These are phyloP conservation scores for Fusarium tricinctum DNA, from an alignment of 2,329 filamentous ascomycete genomes.

Conservation along the genomic window DNA sequence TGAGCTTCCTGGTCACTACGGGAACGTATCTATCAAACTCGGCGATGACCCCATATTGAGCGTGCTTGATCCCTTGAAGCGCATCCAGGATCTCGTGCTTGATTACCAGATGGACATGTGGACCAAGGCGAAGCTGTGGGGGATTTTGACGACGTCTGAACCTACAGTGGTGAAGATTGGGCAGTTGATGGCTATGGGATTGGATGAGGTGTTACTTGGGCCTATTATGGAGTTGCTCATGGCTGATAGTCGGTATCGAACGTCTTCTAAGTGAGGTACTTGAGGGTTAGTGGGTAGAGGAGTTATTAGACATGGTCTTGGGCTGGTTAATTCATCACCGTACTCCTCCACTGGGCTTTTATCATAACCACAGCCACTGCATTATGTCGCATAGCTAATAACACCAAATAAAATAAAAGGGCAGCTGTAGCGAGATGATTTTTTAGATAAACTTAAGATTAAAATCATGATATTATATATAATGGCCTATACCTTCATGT, in stretches of 20 bases:
- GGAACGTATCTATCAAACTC: slow-evolving; percentile 10
- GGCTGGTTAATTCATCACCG: too few species aligned
- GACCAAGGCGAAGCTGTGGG: slow-evolving; percentile 48
- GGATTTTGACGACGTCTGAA: slow-evolving; percentile 31
- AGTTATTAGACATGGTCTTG: too few species aligned
- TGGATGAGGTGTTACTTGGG: slow-evolving; percentile 46
- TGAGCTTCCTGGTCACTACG: neutral
- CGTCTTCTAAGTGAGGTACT: neutral
- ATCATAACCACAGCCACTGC: too few species aligned
- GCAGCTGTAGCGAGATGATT: too few species aligned
- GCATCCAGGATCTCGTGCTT: slow-evolving; percentile 39
- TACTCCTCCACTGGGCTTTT: too few species aligned
- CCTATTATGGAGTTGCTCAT: slow-evolving; percentile 48
- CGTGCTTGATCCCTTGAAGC: slow-evolving; percentile 29
- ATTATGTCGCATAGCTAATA: too few species aligned
- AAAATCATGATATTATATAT: too few species aligned
- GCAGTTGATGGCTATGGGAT: slow-evolving; percentile 43
- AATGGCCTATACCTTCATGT: too few species aligned
- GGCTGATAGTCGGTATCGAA: slow-evolving; percentile 45
- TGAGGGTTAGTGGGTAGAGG: neutral
- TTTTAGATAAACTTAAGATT: too few species aligned
- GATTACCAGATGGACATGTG: slow-evolving; percentile 50
- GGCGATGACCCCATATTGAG: slow-evolving; percentile 25
- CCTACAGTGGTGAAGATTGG: slow-evolving; percentile 41
- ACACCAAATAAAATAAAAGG: too few species aligned